Percentiles rank a stretch among this genome's conserved stretches.
These are phyloP conservation scores for Drechslerella stenobrocha DNA, from an alignment of 2,329 filamentous ascomycete species.

Conservation along the genomic window DNA sequence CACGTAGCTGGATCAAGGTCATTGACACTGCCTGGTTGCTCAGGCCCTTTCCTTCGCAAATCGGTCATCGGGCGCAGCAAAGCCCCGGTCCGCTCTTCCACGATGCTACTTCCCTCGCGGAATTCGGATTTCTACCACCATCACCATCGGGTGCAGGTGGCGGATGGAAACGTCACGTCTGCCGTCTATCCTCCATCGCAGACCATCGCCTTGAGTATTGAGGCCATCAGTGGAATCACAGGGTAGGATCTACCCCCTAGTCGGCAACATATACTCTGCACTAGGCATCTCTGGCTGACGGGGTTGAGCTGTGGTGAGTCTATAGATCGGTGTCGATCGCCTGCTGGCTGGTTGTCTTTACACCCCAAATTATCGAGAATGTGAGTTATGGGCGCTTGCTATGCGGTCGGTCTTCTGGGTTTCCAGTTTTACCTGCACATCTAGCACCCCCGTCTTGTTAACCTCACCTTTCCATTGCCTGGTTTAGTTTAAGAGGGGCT, in stretches of 20 bases:
- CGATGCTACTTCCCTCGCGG: constrained; percentile 3
- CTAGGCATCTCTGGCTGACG: constrained; percentile 27
- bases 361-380: constrained; percentile 94
- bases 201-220: constrained; percentile 27
- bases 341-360: constrained; percentile 97
- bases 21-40: no score
- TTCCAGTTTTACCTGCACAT: no score
- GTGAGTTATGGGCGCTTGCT: constrained; percentile 25
- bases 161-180: constrained; percentile 1
- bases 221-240: constrained; percentile 46
- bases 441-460: no score
- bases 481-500: constrained; percentile 69
- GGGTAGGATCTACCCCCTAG: constrained; percentile 29
- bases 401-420: no score
- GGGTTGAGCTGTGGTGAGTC: constrained; percentile 9
- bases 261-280: no score
- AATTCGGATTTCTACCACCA: neutral
- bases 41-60: no score
- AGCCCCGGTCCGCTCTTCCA: neutral
- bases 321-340: constrained; percentile 88
- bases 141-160: neutral
- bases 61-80: no score
- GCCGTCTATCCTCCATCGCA: constrained; percentile 24
- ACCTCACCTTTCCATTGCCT: constrained; percentile 2
- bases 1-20: no score